Conservation (phyloP, 306 rosid species). For the Prunus kanzakura region DNA sequence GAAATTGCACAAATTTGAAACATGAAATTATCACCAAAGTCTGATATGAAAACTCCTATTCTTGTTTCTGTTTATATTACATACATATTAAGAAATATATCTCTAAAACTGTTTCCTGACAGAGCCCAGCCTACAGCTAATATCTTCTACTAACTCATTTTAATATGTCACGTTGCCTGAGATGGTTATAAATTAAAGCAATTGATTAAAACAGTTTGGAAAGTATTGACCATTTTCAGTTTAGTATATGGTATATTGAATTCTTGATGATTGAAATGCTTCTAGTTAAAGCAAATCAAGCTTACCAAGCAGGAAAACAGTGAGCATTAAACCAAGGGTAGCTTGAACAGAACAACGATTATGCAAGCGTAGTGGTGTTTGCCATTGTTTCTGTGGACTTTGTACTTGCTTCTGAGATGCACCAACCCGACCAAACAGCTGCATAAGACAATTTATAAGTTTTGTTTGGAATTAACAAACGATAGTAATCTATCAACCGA, state of each 20-base stretch:
- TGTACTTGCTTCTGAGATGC: slow-evolving; percentile 53
- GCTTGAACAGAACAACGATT: slow-evolving; percentile 62
- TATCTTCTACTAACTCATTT: neutral
- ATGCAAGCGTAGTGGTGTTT: slow-evolving; percentile 45
- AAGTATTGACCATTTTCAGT: neutral
- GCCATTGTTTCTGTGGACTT: slow-evolving; percentile 56
- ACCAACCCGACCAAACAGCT: slow-evolving; percentile 51
- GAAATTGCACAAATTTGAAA: neutral
- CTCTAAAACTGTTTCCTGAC: neutral
- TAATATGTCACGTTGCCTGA: neutral
- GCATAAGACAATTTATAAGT: slow-evolving; percentile 20
- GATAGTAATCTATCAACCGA: slow-evolving; percentile 4
- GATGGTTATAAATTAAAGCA: neutral
- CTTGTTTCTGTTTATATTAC: neutral
- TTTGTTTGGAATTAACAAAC: slow-evolving; percentile 5
- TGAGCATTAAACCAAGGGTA: slow-evolving; percentile 73
- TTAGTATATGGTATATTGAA: neutral
- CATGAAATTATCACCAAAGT: neutral
- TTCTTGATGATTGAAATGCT: slow-evolving; percentile 3
- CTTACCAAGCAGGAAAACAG: slow-evolving; percentile 80
- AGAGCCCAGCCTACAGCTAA: neutral
- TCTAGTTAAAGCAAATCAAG: slow-evolving; percentile 27
- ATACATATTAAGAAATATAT: neutral
- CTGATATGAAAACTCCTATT: neutral
- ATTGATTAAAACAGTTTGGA: neutral